These are phyloP conservation scores for Casaregolazyma lundiana DNA, from an alignment of 1,139 yeast species.

Conservation along the genomic window DNA sequence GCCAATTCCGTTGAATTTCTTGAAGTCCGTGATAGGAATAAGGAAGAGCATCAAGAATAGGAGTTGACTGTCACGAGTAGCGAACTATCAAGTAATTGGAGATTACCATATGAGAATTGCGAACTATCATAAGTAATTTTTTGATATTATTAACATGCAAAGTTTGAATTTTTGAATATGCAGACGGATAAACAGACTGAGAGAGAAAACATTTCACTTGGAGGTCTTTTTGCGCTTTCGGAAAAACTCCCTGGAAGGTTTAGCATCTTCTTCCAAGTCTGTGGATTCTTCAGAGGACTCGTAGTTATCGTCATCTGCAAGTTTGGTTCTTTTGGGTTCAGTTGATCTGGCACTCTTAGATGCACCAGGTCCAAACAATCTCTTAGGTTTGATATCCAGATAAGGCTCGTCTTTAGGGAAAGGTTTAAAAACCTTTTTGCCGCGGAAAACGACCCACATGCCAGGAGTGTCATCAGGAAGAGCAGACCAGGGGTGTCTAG, in stretches of 20 bases:
- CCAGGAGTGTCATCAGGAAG: slow-evolving; percentile 27
- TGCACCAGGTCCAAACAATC: slow-evolving; percentile 19
- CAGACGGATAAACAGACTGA: not conserved
- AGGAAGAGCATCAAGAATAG: not conserved
- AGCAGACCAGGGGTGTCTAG: slow-evolving; percentile 23
- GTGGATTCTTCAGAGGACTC: slow-evolving; percentile 22
- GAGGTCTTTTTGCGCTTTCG: slow-evolving; percentile 1
- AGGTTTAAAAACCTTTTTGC: slow-evolving; percentile 37
- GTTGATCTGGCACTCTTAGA: too few species aligned
- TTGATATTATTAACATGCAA: not conserved
- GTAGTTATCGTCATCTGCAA: too few species aligned
- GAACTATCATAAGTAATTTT: too few species aligned
- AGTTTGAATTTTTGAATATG: not conserved
- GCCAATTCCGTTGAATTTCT: slow-evolving; percentile 4
- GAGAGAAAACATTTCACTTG: not conserved
- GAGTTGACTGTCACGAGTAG: too few species aligned
- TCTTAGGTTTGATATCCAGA: slow-evolving; percentile 22
- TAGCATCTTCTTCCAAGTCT: slow-evolving; percentile 22
- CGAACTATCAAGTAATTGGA: too few species aligned
- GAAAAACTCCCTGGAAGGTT: slow-evolving; percentile 6
- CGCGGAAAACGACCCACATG: slow-evolving; percentile 39
- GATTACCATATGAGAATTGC: too few species aligned
- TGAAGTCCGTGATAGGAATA: not conserved
- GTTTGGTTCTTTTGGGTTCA: too few species aligned
- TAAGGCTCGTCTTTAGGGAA: slow-evolving; percentile 24